Base-by-base conservation (phyloP, 208 protist genomes). In the Crithidia sp. region DNA sequence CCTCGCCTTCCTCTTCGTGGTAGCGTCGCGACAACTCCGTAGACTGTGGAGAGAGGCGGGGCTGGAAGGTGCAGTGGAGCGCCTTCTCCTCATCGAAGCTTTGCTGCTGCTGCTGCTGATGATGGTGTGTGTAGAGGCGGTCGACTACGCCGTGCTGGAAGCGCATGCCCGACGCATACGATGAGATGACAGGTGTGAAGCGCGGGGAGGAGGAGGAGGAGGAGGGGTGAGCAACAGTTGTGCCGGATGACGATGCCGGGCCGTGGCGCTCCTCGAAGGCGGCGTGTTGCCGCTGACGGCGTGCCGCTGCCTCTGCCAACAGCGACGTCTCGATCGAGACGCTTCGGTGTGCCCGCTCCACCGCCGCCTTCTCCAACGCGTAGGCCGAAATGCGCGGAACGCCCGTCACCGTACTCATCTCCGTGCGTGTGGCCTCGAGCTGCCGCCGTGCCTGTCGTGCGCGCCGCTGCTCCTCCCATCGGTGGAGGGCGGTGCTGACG, bases 321-420 rank as follows among this genome's bases (percentile, higher is more conserved):
- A 95, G 64, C 62, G 82, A 79, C 61, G 82, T 87, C 55, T 94
- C 87, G 4, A 95, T 81, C 7, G 77, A 56, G 44, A 83, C 62
- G 1, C 68, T 70, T 9, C 64, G 13, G 0, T 67, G 67, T n/a
- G 65, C 7, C 5, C 71, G 74, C 62, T 79, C 79, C 4, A 36
- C 74, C 52, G 52, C 45, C 47, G 75, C 79, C 55, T 71, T 80
- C 60, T 85, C 83, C 3, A 70, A 67, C 16, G 91, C 88, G 68
- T 86, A 89, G 17, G 77, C 76, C 14, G 85, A 82, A 68, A 95
- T 88, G 76, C 67, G 65, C 40, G 91, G 88, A 17, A 61, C 65
- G 5, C 68, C 79, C 6, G 75, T 67, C 40, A 90, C 56, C n/a
- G 58, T 59, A 10, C 61, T 67, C 44, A 85, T 53, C 57, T 90